Evolutionary conservation across 768 basidiomycete species (phyloP).

Genomic region (Tephrocybe sp.): DNA sequence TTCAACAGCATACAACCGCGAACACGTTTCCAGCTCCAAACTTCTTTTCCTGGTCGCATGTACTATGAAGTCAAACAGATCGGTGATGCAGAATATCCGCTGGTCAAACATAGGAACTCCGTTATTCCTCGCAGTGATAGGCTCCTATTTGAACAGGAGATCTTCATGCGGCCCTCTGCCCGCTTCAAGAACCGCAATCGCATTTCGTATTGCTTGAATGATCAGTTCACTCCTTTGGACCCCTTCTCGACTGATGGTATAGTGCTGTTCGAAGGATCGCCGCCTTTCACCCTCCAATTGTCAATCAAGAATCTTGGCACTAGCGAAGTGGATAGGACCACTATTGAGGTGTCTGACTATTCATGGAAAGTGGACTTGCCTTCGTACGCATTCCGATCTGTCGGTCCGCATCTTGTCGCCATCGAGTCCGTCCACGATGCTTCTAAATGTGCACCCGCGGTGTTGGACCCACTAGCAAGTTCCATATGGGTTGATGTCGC

Average conservation of each 20-base stretch:
- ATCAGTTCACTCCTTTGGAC: constrained; percentile 58
- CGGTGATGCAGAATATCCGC: constrained; percentile 81
- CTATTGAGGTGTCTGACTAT: constrained; percentile 43
- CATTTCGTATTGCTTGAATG: constrained; percentile 74
- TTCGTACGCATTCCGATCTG: constrained; percentile 67
- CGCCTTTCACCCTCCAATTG: constrained; percentile 80
- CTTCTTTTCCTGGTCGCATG: constrained; percentile 71
- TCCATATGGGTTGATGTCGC: constrained; percentile 90
- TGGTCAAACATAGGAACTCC: constrained; percentile 59
- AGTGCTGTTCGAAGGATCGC: constrained; percentile 73
- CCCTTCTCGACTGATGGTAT: constrained; percentile 51
- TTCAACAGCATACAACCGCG: constrained; percentile 83
- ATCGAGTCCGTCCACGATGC: constrained; percentile 80
- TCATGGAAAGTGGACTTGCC: constrained; percentile 75
- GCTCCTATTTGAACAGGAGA: constrained; percentile 82
- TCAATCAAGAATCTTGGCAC: constrained; percentile 75
- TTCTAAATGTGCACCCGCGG: constrained; percentile 75
- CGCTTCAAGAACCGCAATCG: constrained; percentile 67
- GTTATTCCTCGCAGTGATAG: constrained; percentile 68
- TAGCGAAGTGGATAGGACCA: constrained; percentile 58
- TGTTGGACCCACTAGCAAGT: constrained; percentile 55
- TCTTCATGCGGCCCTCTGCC: constrained; percentile 77
- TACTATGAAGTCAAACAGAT: constrained; percentile 91
- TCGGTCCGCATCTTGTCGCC: constrained; percentile 77
- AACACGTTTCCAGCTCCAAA: constrained; percentile 80